These are phyloP conservation scores for Lactarius indigo DNA, from an alignment of 768 basidiomycete species.

Conservation along the genomic window DNA sequence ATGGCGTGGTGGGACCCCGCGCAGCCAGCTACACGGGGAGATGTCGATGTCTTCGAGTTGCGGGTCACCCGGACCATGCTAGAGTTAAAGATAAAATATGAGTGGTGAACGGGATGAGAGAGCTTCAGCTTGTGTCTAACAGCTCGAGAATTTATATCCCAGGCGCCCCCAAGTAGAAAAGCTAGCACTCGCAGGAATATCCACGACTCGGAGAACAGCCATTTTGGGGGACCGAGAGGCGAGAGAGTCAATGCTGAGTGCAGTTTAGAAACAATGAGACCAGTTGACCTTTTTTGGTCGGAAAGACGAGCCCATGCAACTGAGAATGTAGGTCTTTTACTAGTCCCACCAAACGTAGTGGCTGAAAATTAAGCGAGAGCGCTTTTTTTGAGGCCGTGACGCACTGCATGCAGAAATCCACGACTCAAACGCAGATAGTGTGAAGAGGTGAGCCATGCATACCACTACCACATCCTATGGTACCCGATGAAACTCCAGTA, in stretches of 20 bases:
- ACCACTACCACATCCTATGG: not conserved
- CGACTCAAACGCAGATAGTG: not conserved
- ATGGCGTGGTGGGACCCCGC: not conserved
- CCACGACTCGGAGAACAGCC: not conserved
- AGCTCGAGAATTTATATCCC: not conserved
- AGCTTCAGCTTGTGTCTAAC: too few species aligned
- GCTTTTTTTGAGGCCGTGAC: not conserved
- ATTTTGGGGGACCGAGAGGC: not conserved
- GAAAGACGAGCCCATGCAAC: not conserved
- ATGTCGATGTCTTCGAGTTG: not conserved
- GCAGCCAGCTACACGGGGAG: not conserved
- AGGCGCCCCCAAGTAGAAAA: not conserved
- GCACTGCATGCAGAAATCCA: not conserved
- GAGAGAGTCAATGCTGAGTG: not conserved
- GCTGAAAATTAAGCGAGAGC: not conserved
- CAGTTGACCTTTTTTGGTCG: not conserved
- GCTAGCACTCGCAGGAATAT: not conserved
- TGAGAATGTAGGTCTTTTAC: not conserved
- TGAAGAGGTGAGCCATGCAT: too few species aligned
- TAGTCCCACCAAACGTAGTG: not conserved
- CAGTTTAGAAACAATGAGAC: not conserved
- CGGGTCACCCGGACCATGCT: conserved; percentile 7
- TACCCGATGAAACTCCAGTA: not conserved
- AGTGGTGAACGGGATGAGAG: not conserved
- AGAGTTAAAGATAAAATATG: not conserved